These are phyloP conservation scores for Exophiala mesophila DNA, from an alignment of 2,329 filamentous ascomycete genomes.

Conservation along the genomic window DNA sequence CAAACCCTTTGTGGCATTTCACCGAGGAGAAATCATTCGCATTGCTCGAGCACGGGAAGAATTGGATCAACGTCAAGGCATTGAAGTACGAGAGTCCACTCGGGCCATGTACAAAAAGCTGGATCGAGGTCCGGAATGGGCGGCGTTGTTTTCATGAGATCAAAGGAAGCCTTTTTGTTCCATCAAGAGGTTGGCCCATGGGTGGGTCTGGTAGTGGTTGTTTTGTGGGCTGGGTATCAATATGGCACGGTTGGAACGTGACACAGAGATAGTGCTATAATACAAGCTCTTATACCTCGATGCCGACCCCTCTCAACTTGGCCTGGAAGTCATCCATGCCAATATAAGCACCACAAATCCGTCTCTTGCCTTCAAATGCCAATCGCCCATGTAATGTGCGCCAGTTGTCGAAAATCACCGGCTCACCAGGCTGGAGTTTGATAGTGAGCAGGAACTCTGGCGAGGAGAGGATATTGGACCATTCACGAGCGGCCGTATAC, in stretches of 20 bases:
- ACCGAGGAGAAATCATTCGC: constrained; percentile 26
- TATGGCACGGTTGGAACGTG: no score
- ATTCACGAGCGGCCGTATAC: constrained; percentile 76
- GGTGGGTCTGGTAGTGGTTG: no score
- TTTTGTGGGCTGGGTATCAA: no score
- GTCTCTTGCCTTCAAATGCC: constrained; percentile 74
- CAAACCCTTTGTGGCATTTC: constrained; percentile 23
- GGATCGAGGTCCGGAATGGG: constrained; percentile 18
- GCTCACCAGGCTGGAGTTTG: constrained; percentile 71
- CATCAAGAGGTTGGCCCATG: no score
- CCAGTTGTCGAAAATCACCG: constrained; percentile 94
- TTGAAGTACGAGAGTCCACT: constrained; percentile 13
- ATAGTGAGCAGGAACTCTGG: constrained; percentile 68
- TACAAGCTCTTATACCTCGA: constrained; percentile 12
- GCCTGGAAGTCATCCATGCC: constrained; percentile 29
- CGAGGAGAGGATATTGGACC: constrained; percentile 63
- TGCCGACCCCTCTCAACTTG: constrained; percentile 12
- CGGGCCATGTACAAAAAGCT: constrained; percentile 20
- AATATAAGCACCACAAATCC: constrained; percentile 91
- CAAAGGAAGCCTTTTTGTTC: no score
- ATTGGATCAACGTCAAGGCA: constrained; percentile 16
- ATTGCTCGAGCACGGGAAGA: constrained; percentile 21
- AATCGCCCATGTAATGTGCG: constrained; percentile 82
- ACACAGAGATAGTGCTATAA: no score
- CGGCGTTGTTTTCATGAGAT: constrained; percentile 15